Conservation (phyloP, 345 rosid genomes). For the Balakata baccata region DNA sequence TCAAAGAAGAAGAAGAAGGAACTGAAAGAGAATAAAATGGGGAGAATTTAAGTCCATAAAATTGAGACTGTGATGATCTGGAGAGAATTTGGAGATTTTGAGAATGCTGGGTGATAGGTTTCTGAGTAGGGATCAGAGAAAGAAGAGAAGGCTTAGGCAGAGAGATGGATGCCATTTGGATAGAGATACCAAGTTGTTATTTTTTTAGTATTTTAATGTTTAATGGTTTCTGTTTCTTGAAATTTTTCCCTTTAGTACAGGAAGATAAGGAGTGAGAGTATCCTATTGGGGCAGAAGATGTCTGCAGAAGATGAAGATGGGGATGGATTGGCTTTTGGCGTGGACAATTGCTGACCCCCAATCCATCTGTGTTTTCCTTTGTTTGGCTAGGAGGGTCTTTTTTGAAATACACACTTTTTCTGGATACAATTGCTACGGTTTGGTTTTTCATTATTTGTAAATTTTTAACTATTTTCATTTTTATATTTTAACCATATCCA, state of each 20-base stretch:
- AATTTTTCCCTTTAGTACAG: not conserved
- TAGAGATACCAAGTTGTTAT: not conserved
- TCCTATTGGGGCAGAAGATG: not conserved
- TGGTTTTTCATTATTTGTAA: too few relatives aligned
- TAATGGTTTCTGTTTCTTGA: not conserved
- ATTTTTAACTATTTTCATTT: too few relatives aligned
- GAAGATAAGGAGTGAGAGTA: slow-evolving; percentile 27
- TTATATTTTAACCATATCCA: too few relatives aligned
- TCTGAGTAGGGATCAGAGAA: slow-evolving; percentile 33
- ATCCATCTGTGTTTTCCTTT: not conserved
- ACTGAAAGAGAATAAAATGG: slow-evolving; percentile 33
- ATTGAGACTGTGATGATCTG: slow-evolving; percentile 61
- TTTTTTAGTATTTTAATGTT: too few relatives aligned
- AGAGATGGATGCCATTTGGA: slow-evolving; percentile 47
- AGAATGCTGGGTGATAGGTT: slow-evolving; percentile 29
- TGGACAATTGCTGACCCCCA: slow-evolving; percentile 47
- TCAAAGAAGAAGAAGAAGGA: slow-evolving; percentile 36
- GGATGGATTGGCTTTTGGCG: slow-evolving; percentile 25
- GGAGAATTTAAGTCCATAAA: slow-evolving; percentile 58
- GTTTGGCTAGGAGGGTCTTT: too few relatives aligned
- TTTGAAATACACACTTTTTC: too few relatives aligned
- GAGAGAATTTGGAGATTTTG: slow-evolving; percentile 28
- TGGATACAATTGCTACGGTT: too few relatives aligned
- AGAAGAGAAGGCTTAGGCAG: slow-evolving; percentile 36
- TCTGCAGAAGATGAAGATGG: slow-evolving; percentile 15